Conservation (phyloP, 2,329 filamentous ascomycete genomes). For the Aspergillus pseudotamarii region DNA sequence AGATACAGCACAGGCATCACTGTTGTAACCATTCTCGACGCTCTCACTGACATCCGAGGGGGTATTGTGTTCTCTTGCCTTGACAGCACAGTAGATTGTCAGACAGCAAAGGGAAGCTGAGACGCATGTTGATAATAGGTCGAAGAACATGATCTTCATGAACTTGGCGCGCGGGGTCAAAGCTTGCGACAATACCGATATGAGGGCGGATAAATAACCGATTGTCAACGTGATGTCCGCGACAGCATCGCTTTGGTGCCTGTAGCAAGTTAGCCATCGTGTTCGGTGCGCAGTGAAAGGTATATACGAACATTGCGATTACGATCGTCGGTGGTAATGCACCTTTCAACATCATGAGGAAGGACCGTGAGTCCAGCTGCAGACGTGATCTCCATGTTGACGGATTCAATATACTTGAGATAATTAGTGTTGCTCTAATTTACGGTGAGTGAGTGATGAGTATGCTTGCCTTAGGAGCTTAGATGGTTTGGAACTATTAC, state of each 20-base stretch:
- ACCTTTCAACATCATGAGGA: conserved; percentile 50
- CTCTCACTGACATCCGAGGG: conserved; percentile 37
- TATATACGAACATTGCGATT: conserved; percentile 58
- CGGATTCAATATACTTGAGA: conserved; percentile 17
- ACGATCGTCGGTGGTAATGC: conserved; percentile 59
- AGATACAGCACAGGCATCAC: conserved; percentile 68
- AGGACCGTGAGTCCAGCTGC: conserved; percentile 27
- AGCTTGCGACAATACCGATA: conserved; percentile 64
- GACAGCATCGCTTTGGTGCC: conserved; percentile 58
- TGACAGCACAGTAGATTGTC: conserved; percentile 65
- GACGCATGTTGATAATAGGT: conserved; percentile 58
- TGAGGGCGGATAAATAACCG: conserved; percentile 66
- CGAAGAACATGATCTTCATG: conserved; percentile 67
- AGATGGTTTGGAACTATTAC: background rate
- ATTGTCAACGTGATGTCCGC: conserved; percentile 42
- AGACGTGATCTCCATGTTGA: conserved; percentile 27
- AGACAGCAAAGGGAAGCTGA: conserved; percentile 64
- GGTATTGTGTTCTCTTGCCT: conserved; percentile 63
- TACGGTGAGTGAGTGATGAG: background rate
- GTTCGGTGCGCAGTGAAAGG: background rate
- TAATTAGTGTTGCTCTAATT: background rate
- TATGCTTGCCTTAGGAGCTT: conserved; percentile 16
- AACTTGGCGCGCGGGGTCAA: conserved; percentile 73
- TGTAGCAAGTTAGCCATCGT: conserved; percentile 13
- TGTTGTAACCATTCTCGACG: conserved; percentile 58